These are phyloP conservation scores for Triticum urartu DNA, from an alignment of 176 grass and related monocot genomes.

Conservation along the genomic window DNA sequence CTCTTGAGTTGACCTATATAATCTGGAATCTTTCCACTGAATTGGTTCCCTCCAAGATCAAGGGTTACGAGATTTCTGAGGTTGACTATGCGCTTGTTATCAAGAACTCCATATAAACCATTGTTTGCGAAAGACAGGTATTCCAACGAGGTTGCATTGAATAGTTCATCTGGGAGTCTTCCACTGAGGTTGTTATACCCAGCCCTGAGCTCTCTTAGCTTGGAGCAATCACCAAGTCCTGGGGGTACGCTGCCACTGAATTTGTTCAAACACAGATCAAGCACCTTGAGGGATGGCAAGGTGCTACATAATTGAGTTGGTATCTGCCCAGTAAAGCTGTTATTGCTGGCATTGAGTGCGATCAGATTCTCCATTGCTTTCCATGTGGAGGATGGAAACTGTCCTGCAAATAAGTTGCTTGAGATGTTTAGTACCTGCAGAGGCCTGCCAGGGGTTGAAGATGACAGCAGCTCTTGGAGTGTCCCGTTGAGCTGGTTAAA, in stretches of 20 bases:
- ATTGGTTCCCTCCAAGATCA: not conserved
- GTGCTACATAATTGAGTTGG: not conserved
- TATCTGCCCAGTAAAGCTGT: not conserved
- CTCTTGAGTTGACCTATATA: not conserved
- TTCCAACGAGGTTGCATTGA: not conserved
- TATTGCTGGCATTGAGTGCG: not conserved
- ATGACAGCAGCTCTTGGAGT: not conserved
- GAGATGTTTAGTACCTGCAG: conserved; percentile 52
- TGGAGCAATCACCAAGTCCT: not conserved
- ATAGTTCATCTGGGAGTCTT: not conserved
- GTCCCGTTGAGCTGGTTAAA: conserved; percentile 25
- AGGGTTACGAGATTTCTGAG: not conserved
- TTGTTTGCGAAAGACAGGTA: not conserved
- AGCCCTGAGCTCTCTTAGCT: not conserved
- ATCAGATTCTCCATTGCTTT: not conserved
- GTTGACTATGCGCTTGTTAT: not conserved
- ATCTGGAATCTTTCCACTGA: not conserved
- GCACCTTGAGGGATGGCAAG: not conserved
- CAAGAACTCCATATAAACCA: not conserved
- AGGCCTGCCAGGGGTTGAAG: not conserved
- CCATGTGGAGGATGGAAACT: conserved; percentile 1
- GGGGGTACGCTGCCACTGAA: not conserved
- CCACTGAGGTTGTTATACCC: not conserved
- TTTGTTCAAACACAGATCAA: not conserved
- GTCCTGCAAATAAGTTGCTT: conserved; percentile 31